Conservation (phyloP, 1,139 yeast genomes). For the Zygoascus hellenicus region DNA sequence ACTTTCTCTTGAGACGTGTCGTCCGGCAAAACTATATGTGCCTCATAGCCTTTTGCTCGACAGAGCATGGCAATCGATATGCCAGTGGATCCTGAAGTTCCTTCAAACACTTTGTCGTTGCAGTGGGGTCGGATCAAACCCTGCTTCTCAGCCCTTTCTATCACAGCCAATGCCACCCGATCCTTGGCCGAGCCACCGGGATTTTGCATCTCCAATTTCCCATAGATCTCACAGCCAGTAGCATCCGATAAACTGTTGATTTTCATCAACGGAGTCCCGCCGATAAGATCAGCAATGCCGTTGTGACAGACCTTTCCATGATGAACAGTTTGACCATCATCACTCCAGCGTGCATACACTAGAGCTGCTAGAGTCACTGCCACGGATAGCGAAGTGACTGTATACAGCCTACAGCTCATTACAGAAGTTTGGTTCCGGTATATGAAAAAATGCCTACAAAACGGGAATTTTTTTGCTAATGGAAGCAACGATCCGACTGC, state of each 20-base stretch:
- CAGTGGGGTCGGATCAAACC: constrained; percentile 55
- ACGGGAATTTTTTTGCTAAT: no score
- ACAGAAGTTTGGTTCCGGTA: no score
- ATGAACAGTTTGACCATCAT: not conserved
- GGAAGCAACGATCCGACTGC: no score
- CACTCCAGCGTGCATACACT: no score
- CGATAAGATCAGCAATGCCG: constrained; percentile 64
- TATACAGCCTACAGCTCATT: no score
- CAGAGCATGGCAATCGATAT: constrained; percentile 86
- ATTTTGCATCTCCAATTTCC: constrained; percentile 77
- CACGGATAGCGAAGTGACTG: no score
- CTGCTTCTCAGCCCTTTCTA: constrained; percentile 54
- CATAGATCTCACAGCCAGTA: constrained; percentile 81
- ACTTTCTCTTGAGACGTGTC: constrained; percentile 86
- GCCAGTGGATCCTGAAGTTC: constrained; percentile 95
- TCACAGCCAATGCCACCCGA: constrained; percentile 83
- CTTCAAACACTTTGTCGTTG: constrained; percentile 77
- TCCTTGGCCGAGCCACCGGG: constrained; percentile 98
- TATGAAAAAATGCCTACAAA: no score
- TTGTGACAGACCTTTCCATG: constrained; percentile 8
- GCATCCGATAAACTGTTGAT: constrained; percentile 64
- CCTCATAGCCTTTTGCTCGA: constrained; percentile 78
- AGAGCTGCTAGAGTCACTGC: no score
- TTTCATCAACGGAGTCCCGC: constrained; percentile 83
- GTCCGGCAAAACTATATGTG: constrained; percentile 92